These are phyloP conservation scores for Hemileccinum rubropunctum DNA, from an alignment of 768 basidiomycete species.

Conservation along the genomic window DNA sequence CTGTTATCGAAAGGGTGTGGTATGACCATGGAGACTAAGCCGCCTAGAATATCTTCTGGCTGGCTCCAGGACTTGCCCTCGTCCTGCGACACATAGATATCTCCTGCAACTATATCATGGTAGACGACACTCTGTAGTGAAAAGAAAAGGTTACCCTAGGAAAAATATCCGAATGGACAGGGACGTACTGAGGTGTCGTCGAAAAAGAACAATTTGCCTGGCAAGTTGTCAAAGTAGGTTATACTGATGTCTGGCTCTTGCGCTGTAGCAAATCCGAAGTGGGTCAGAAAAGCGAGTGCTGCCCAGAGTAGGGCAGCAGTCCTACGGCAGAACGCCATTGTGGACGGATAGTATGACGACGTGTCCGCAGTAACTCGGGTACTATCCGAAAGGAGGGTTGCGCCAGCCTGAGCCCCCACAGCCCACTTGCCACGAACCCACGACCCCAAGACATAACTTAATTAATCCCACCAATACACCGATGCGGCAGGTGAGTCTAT, in stretches of 20 bases:
- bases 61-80: constrained; percentile 76
- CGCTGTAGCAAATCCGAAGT: constrained; percentile 26
- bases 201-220: constrained; percentile 83
- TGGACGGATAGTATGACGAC: constrained; percentile 12
- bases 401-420: no score
- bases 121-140: constrained; percentile 62
- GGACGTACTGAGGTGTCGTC: constrained; percentile 82
- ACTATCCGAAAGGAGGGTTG: no score
- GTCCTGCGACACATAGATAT: constrained; percentile 76
- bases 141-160: background rate
- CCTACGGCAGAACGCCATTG: constrained; percentile 30
- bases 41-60: constrained; percentile 50
- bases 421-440: no score
- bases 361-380: constrained; percentile 14
- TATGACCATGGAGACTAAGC: constrained; percentile 67
- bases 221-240: constrained; percentile 66
- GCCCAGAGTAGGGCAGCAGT: constrained; percentile 28
- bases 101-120: constrained; percentile 68
- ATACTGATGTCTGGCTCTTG: constrained; percentile 49
- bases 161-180: background rate
- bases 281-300: constrained; percentile 21
- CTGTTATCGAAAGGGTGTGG: constrained; percentile 84
- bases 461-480: no score
- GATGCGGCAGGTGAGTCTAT: no score
- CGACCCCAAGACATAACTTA: no score